These are phyloP conservation scores for Schwanniomyces occidentalis DNA, from an alignment of 805 yeast genomes.

Conservation along the genomic window DNA sequence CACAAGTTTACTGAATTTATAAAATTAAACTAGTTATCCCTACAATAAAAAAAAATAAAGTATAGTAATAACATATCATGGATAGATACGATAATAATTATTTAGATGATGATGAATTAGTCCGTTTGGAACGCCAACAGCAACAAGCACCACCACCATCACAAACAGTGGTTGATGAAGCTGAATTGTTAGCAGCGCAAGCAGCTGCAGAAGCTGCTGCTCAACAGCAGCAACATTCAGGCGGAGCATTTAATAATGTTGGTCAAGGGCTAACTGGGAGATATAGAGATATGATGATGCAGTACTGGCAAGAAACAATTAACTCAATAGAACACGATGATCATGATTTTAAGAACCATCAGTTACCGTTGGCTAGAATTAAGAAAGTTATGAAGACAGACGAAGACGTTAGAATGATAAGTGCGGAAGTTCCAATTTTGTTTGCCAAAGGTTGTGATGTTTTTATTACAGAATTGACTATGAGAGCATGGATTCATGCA, in stretches of 20 bases:
- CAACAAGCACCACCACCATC: constrained; percentile 11
- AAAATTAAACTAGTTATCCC: too few relatives aligned
- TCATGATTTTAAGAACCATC: constrained; percentile 92
- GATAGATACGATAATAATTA: constrained; percentile 29
- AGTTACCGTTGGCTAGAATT: constrained; percentile 91
- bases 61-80: too few relatives aligned
- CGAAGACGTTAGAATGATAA: constrained; percentile 94
- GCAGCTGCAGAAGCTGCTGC: constrained; percentile 49
- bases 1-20: too few relatives aligned
- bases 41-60: too few relatives aligned
- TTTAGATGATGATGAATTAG: constrained; percentile 28
- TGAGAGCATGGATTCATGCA: constrained; percentile 99
- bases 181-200: constrained; percentile 44
- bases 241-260: constrained; percentile 80
- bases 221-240: constrained; percentile 47
- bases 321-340: constrained; percentile 84
- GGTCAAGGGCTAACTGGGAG: constrained; percentile 88
- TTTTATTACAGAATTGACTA: constrained; percentile 93
- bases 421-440: constrained; percentile 96
- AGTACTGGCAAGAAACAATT: constrained; percentile 96
- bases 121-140: constrained; percentile 17
- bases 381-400: constrained; percentile 98
- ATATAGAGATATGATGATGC: constrained; percentile 86
- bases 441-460: constrained; percentile 98
- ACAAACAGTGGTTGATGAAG: constrained; percentile 38